These are phyloP conservation scores for Mrakia gelida DNA, from an alignment of 768 basidiomycete species.

Conservation along the genomic window DNA sequence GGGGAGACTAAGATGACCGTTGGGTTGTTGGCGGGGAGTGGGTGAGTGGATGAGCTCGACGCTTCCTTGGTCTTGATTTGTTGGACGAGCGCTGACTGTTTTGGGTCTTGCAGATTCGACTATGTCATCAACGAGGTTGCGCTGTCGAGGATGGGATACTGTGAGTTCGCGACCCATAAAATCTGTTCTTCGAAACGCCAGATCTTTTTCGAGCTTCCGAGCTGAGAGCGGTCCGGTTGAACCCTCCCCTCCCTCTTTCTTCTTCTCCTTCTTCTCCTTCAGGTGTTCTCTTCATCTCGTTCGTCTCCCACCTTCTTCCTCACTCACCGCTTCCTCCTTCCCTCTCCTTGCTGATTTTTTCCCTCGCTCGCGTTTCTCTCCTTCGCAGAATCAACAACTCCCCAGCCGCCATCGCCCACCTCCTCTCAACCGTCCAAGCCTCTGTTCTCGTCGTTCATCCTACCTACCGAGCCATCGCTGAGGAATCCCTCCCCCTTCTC, in stretches of 20 bases:
- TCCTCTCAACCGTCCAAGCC: slow-evolving; percentile 47
- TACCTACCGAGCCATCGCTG: slow-evolving; percentile 45
- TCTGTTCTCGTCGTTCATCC: slow-evolving; percentile 49
- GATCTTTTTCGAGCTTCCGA: neutral
- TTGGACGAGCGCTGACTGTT: no score
- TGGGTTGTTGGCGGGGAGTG: slow-evolving; percentile 5
- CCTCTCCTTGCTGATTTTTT: neutral
- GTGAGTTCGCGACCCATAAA: no score
- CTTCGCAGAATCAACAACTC: slow-evolving; percentile 48
- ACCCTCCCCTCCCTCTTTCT: neutral
- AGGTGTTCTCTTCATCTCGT: slow-evolving; percentile 21
- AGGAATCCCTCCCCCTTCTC: slow-evolving; percentile 43
- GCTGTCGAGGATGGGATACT: slow-evolving; percentile 28
- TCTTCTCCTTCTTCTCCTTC: neutral
- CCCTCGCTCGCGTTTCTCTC: neutral
- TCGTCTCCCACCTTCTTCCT: neutral
- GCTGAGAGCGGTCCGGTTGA: neutral
- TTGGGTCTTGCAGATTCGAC: neutral
- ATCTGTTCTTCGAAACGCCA: no score
- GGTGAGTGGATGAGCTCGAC: neutral
- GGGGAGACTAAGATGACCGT: slow-evolving; percentile 7
- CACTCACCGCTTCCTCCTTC: neutral
- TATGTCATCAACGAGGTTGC: slow-evolving; percentile 20
- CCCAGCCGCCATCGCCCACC: slow-evolving; percentile 50
- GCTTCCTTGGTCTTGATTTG: no score